Evolutionary conservation across 441 rosid genomes (phyloP), one percentile per base, ranked within the genome.

Genomic region (Adansonia rubrostipa): DNA sequence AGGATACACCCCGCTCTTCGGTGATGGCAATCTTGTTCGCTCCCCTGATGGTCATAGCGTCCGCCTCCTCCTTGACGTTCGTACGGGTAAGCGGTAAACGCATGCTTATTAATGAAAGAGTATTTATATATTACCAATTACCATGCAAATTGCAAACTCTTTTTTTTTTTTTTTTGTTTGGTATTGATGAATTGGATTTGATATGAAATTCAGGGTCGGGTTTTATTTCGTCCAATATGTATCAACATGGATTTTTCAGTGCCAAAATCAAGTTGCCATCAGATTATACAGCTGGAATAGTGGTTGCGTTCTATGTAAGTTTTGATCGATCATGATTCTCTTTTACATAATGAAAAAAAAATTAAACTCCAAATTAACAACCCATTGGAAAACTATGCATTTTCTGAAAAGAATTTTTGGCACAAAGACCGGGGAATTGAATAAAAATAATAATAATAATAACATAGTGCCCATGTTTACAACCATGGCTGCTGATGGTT

Each of bases 241-340:
- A 96, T 50, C 78, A 84, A 8, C 92, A 96, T 75, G 99, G 99
- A 48, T 90, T 94, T 86, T 96, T 90, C 69, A 96, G 98, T 81
- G 95, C 98, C 58, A 89, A 83, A 84, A 90, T 94, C 81, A 96
- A 96, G 82, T 79, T 96, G 57, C 99, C 98, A 8, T 84, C 88
- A 6, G 91, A 89, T 73, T 88, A 96, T 67, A 90, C 98, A 0
- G 99, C 99, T 22, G 99, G 99, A 5, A 79, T 96, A 9, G 93
- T 92, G 13, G 96, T 96, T 50, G 98, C 99, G 60, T 96, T 96
- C 73, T 96, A 94, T 63, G 98, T 96, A 77, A 84, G 96, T 85
- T 33, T 44, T 44, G 54, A 67, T 67, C 14, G 28, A 15, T 17
- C 42, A 2, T 4, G 1, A 20, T 20, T 20, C 3, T 60, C 0